phyloP scores from a whole-genome alignment of 441 rosid genomes.

The Isatis lusitanica region DNA sequence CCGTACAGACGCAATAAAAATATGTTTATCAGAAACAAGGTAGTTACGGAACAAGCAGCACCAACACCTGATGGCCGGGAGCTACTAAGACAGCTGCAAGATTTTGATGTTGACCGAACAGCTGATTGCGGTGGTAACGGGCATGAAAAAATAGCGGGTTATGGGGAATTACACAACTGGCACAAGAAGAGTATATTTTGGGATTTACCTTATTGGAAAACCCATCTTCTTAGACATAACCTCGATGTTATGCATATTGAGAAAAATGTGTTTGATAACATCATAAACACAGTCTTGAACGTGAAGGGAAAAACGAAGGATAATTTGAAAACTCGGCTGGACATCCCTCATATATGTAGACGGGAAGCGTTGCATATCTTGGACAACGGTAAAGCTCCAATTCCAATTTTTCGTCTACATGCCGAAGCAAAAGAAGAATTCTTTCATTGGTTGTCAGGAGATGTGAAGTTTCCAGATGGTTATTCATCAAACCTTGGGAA shows the following conservation, averaged over 20 bases:
- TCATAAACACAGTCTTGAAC: neutral
- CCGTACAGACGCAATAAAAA: neutral
- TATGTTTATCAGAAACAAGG: neutral
- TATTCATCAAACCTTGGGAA: neutral
- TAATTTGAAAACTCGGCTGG: neutral
- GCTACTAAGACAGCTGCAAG: neutral
- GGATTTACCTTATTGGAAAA: neutral
- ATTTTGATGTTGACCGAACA: neutral
- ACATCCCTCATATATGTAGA: neutral
- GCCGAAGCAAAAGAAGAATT: neutral
- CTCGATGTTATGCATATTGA: neutral
- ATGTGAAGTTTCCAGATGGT: neutral
- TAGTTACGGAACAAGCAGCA: neutral
- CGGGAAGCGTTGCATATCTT: neutral
- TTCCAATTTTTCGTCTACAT: neutral
- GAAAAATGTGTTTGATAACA: neutral
- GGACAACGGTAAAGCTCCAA: neutral
- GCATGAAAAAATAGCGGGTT: neutral
- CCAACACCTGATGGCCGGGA: neutral
- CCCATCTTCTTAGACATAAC: neutral
- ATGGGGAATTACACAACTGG: neutral
- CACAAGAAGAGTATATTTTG: too few relatives aligned
- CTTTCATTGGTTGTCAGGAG: neutral
- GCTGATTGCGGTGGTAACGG: neutral
- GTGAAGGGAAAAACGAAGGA: neutral